Base-by-base conservation (phyloP, 2,329 filamentous ascomycete species). In the Boeremia exigua region DNA sequence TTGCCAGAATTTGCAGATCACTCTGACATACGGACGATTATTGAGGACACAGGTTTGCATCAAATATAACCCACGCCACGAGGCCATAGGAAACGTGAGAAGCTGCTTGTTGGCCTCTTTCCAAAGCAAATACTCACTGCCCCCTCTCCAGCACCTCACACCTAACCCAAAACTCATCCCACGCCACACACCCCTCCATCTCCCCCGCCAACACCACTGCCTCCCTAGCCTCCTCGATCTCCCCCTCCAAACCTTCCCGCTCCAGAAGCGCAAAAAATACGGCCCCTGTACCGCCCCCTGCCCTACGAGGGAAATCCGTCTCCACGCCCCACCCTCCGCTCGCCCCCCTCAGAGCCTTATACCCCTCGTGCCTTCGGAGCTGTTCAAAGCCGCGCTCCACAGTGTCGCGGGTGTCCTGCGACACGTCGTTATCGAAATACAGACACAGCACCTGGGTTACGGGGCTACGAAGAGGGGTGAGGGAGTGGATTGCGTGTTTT, bases 251-350 rank as follows among this genome's bases (percentile, higher is more conserved):
- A 15, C n/a, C 9, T 3, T 17, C 27, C 50, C 55, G 54, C 12
- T 50, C 55, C 7, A 54, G 17, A 12, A 54, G 37, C 39, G 15
- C 56, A 14, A 40, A 46, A 10, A 56, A 45, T 9, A 59, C 6
- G 0, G 33, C 9, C 53, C 23, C 40, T 53, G 34, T 56, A 48
- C n/a, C 6, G 6, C 33, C 48, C 8, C 33, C 23, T 2, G 19
- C 23, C 19, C 19, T 5, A 5, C 19, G 19, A 2, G 53, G 57
- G n/a, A 59, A 59, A 29, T 59, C 57, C 11, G 28, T 44, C 39
- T 59, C 48, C 2, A 56, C 15, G 11, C 57, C 49, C 57, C 57
- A 60, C 2, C 57, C 57, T 3, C 44, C 40, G 37, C 45, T 60
- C 19, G 19, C 19, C 19, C 2, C 19, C 19, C 19, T n/a, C n/a